A percentile compares a stretch with the other conserved stretches of the same genome.
These are phyloP conservation scores for Friedmanniomyces endolithicus DNA, from an alignment of 495 filamentous ascomycete species.

Conservation along the genomic window DNA sequence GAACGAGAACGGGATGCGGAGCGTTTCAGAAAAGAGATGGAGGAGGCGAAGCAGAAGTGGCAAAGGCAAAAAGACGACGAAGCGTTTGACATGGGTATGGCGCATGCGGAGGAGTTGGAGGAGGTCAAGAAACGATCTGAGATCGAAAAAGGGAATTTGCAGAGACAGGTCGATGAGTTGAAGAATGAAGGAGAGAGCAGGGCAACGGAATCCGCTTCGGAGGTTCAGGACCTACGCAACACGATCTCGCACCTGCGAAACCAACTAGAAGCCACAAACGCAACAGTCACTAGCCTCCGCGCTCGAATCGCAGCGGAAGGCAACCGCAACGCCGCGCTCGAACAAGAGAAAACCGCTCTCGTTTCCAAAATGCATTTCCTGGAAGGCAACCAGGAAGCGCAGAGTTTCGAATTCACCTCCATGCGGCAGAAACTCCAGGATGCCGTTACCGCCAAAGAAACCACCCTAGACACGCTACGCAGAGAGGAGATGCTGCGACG, in stretches of 20 bases:
- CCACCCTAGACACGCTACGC: conserved; percentile 69
- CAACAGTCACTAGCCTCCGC: conserved; percentile 32
- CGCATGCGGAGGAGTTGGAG: conserved; percentile 40
- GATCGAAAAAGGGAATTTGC: conserved; percentile 42
- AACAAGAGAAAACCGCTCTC: conserved; percentile 17
- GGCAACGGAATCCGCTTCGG: conserved; percentile 50
- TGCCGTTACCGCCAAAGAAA: conserved; percentile 52
- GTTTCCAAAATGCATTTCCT: conserved; percentile 61
- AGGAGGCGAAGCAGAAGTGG: conserved; percentile 22
- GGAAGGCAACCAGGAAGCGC: conserved; percentile 74
- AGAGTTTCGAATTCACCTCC: conserved; percentile 64
- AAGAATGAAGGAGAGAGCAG: conserved; percentile 10
- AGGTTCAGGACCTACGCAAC: conserved; percentile 52
- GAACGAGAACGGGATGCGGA: conserved; percentile 24
- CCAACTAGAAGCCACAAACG: conserved; percentile 13
- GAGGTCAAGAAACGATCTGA: conserved; percentile 39
- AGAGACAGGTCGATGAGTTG: conserved; percentile 12
- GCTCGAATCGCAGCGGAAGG: conserved; percentile 51
- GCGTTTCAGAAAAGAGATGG: conserved; percentile 22
- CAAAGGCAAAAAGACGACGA: conserved; percentile 16
- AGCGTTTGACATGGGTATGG: conserved; percentile 24
- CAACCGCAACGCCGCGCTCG: conserved; percentile 9
- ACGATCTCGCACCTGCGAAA: conserved; percentile 33
- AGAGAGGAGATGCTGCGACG: conserved; percentile 83
- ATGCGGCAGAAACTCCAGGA: conserved; percentile 68